Base-by-base conservation (phyloP, 495 filamentous ascomycete genomes). In the Penicillium cosmopolitanum region DNA sequence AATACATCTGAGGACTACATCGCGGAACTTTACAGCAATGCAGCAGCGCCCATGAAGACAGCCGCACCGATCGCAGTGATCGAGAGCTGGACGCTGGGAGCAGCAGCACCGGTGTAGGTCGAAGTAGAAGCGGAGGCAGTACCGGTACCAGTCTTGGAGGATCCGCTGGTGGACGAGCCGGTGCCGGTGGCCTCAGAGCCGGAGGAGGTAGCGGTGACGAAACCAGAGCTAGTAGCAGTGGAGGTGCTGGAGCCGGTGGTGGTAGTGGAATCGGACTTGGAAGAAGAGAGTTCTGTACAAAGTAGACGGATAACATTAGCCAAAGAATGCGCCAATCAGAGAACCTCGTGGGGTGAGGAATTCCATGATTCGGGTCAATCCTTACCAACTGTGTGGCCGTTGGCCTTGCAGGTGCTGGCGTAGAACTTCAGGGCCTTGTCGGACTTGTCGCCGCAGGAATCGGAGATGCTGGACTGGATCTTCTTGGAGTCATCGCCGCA, bases 41-140 rank as follows among this genome's bases (percentile, higher is more conserved):
- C 75, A 10, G 75, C 75, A 47, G 73, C 71, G 5, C 74, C 75
- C 23, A 74, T 55, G 53, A 78, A 78, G 15, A 78, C 60, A 19
- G 72, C 74, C 35, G 75, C 75, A 51, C 64, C 73, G 58, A 78
- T 66, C 10, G 71, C 67, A 25, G 73, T 73, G 47, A 68, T 67
- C 36, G 71, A 72, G 53, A 76, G 60, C 53, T 77, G 68, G n/a
- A 64, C 65, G 51, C 70, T 66, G 3, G 53, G 42, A 51, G 66
- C 66, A 42, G 57, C 66, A 42, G 57, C 66, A 34, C 34, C 33
- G 15, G 48, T 60, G 48, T 64, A 70, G 48, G 56, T 55, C 53
- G 61, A 48, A 18, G 51, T 51, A 50, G 61, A 50, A 51, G 60
- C 58, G 25, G 62, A 48, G 12, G 55, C 47, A 53, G 57, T 40